Conservation (phyloP, 2,329 filamentous ascomycete genomes). For the Ceratocystis alfenasii region DNA sequence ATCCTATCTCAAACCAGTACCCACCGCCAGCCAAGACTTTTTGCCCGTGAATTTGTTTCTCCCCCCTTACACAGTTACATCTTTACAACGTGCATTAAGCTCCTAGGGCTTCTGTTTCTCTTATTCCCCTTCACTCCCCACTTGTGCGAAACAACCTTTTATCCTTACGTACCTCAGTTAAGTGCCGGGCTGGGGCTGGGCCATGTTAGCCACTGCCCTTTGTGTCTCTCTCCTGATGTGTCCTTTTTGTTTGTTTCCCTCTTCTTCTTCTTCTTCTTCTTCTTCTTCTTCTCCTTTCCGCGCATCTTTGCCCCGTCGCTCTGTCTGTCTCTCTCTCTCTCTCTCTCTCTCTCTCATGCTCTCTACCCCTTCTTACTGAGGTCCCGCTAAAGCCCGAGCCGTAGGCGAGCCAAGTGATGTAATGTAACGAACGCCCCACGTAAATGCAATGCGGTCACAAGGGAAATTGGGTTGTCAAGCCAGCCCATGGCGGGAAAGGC, state of each 20-base stretch:
- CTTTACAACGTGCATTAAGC: too few relatives aligned
- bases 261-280: neutral
- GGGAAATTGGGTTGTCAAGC: neutral
- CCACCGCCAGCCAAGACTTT: neutral
- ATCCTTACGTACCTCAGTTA: neutral
- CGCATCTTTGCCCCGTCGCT: neutral
- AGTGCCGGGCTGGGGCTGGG: neutral
- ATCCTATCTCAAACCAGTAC: neutral
- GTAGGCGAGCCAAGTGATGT: neutral
- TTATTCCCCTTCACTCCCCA: neutral
- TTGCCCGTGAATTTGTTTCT: neutral
- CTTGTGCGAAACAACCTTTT: constrained; percentile 4
- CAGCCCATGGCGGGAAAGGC: neutral
- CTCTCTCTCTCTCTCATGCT: too few relatives aligned
- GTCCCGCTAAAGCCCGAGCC: neutral
- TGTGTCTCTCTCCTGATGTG: too few relatives aligned
- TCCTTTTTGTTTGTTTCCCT: too few relatives aligned
- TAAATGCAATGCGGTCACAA: neutral
- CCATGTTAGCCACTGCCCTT: neutral
- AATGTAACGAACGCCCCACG: neutral
- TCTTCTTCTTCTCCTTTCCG: neutral
- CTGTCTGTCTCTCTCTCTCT: too few relatives aligned
- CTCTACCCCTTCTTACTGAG: too few relatives aligned
- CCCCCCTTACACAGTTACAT: neutral
- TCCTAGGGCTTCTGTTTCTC: neutral